These are phyloP conservation scores for Sporobolomyces pararoseus DNA, from an alignment of 768 basidiomycete genomes.

Conservation along the genomic window DNA sequence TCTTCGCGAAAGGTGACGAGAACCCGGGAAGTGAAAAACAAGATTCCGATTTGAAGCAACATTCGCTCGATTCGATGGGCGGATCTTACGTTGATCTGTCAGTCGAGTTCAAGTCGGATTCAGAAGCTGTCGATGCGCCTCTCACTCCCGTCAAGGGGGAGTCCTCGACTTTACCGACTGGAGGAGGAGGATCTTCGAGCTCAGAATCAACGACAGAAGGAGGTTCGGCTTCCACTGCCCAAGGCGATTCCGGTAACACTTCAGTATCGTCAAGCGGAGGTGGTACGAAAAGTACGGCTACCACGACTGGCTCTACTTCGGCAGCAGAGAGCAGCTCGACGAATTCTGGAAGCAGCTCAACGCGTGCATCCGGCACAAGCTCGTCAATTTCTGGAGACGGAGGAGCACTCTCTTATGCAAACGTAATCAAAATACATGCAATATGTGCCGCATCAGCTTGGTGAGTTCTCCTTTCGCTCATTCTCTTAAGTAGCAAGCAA, in stretches of 20 bases:
- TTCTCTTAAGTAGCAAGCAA: background rate
- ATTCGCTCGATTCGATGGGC: constrained; percentile 21
- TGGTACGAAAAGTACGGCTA: background rate
- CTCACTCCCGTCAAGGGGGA: constrained; percentile 14
- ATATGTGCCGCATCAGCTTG: constrained; percentile 18
- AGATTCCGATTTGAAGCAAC: constrained; percentile 21
- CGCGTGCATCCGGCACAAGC: background rate
- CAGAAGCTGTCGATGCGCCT: constrained; percentile 12
- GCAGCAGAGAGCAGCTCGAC: background rate
- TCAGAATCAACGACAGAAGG: background rate
- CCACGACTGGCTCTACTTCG: background rate
- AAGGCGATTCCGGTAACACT: background rate
- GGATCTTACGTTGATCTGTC: constrained; percentile 32
- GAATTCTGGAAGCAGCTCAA: background rate
- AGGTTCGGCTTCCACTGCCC: too few species aligned
- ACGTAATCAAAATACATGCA: constrained; percentile 20
- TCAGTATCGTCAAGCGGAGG: background rate
- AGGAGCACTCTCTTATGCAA: background rate
- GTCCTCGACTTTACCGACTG: background rate
- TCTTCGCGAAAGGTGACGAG: constrained; percentile 23
- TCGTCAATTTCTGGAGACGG: background rate
- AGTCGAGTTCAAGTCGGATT: constrained; percentile 1
- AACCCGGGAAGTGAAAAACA: constrained; percentile 24
- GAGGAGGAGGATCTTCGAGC: background rate
- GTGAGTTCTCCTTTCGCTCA: background rate